phyloP scores from a whole-genome alignment of 1,284 basidiomycete genomes.

The Sanghuangporus baumii region DNA sequence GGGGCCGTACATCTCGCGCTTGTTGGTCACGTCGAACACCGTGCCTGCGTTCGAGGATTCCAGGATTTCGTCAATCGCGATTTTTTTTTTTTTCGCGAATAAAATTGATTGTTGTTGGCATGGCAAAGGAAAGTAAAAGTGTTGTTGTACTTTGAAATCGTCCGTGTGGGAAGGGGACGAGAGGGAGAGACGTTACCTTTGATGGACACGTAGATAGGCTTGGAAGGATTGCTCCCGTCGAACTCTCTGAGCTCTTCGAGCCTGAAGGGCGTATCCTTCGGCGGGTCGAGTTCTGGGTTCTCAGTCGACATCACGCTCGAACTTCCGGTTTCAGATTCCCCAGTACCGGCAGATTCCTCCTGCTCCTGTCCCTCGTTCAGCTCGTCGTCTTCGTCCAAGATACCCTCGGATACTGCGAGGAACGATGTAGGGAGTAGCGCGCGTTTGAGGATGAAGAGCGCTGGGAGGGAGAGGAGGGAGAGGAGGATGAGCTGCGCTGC shows the following conservation, averaged over 20 bases:
- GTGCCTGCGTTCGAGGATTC: constrained; percentile 57
- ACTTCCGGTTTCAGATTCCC: constrained; percentile 22
- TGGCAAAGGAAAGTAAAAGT: too few relatives aligned
- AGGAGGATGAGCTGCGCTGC: constrained; percentile 3
- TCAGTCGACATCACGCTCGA: constrained; percentile 70
- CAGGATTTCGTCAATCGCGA: not conserved
- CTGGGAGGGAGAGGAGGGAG: constrained; percentile 13
- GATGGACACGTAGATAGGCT: constrained; percentile 84
- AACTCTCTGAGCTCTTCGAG: constrained; percentile 60
- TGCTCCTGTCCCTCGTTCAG: not conserved
- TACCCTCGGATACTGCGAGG: constrained; percentile 1
- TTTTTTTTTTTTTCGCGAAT: too few relatives aligned
- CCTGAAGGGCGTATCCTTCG: constrained; percentile 75
- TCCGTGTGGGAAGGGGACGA: not conserved
- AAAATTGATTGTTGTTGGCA: too few relatives aligned
- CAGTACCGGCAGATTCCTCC: not conserved
- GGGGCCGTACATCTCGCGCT: constrained; percentile 76
- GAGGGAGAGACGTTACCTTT: constrained; percentile 51
- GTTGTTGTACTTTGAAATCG: too few relatives aligned
- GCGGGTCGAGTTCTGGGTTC: constrained; percentile 57
- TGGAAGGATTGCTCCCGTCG: constrained; percentile 58
- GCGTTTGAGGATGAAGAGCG: constrained; percentile 1
- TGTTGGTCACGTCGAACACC: constrained; percentile 80
- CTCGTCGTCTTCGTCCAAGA: constrained; percentile 32
- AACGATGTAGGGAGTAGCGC: not conserved